These are phyloP conservation scores for Amanita exitialis DNA, from an alignment of 768 basidiomycete genomes.

Conservation along the genomic window DNA sequence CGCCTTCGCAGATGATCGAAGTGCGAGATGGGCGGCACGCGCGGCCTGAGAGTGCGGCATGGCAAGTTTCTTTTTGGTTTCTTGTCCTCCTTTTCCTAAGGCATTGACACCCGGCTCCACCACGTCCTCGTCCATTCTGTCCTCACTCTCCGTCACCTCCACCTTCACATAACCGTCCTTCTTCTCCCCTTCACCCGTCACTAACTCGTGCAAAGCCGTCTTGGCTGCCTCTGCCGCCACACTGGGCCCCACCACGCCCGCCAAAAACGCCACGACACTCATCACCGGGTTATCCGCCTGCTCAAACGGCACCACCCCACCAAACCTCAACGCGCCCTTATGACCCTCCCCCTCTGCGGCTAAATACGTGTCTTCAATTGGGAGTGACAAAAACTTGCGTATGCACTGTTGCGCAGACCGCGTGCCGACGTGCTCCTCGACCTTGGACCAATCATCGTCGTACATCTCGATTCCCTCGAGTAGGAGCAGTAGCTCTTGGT, in stretches of 20 bases:
- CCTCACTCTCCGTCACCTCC: constrained; percentile 21
- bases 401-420: constrained; percentile 92
- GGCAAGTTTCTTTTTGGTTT: constrained; percentile 24
- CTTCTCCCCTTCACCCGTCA: constrained; percentile 41
- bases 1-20: constrained; percentile 82
- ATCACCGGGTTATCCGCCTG: constrained; percentile 97
- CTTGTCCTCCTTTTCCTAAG: constrained; percentile 6
- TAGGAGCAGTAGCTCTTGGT: constrained; percentile 80
- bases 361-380: constrained; percentile 93
- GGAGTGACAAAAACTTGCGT: constrained; percentile 88
- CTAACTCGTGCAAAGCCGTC: constrained; percentile 75
- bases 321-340: constrained; percentile 66
- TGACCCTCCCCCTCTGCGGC: constrained; percentile 50
- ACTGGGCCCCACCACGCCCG: constrained; percentile 82
- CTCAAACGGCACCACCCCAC: constrained; percentile 81
- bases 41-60: constrained; percentile 67
- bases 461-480: constrained; percentile 98
- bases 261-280: constrained; percentile 96
- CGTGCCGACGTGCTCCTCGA: constrained; percentile 90
- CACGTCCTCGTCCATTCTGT: constrained; percentile 39
- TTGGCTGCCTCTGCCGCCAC: constrained; percentile 94
- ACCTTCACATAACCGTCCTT: constrained; percentile 19
- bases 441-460: constrained; percentile 91
- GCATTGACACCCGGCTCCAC: constrained; percentile 12
- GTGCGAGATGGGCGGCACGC: constrained; percentile 78